Evolutionary conservation across 2,329 filamentous ascomycete genomes (phyloP).

Genomic region (Microsporum canis): DNA sequence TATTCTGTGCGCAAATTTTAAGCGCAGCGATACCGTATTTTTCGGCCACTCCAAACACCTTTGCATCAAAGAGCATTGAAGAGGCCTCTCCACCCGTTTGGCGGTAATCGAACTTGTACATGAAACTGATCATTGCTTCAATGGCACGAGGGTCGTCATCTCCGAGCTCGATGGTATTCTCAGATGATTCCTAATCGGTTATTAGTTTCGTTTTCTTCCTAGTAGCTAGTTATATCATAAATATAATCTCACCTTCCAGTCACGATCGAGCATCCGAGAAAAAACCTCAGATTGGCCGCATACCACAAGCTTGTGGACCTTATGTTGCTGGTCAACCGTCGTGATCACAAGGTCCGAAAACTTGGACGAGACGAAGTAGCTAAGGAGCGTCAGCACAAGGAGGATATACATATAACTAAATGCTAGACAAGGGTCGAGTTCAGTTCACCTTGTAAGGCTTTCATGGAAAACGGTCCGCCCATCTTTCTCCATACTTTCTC

Average conservation of each 20-base stretch:
- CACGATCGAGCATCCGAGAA: constrained; percentile 2
- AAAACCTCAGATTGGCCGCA: constrained; percentile 7
- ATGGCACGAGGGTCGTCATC: constrained; percentile 16
- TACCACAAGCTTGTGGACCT: constrained; percentile 8
- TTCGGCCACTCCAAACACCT: background rate
- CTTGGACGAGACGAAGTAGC: background rate
- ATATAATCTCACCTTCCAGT: constrained; percentile 7
- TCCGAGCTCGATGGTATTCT: constrained; percentile 12
- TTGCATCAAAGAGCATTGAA: background rate
- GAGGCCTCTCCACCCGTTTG: background rate
- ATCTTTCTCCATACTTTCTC: too few species aligned
- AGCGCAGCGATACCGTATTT: background rate
- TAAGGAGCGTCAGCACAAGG: background rate
- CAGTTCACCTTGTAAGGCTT: too few species aligned
- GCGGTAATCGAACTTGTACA: constrained; percentile 16
- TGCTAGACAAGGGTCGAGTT: too few species aligned
- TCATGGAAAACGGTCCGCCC: background rate
- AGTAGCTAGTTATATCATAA: background rate
- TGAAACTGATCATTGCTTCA: constrained; percentile 19
- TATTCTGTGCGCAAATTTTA: background rate
- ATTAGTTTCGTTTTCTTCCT: background rate
- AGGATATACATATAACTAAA: background rate
- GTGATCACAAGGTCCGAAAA: constrained; percentile 6
- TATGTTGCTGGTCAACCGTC: background rate
- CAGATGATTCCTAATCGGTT: background rate